phyloP scores from a whole-genome alignment of 345 rosid genomes.

The Melaleuca alternifolia region DNA sequence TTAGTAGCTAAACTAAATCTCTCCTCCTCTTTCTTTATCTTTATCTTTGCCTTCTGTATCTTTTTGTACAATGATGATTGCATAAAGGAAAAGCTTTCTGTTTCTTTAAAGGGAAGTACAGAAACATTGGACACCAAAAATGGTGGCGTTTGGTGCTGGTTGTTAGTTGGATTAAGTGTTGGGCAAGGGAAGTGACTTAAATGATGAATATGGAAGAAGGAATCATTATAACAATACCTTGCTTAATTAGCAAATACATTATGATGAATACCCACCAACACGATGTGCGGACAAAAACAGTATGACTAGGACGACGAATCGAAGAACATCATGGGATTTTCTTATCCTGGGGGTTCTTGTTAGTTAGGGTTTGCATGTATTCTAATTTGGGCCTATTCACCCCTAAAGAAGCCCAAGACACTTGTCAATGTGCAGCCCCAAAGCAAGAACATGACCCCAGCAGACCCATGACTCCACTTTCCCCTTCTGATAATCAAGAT shows the following conservation, averaged over 20 bases:
- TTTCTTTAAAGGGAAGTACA: conserved; percentile 44
- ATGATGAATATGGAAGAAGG: conserved; percentile 11
- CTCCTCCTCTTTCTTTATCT: background rate
- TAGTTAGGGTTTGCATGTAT: background rate
- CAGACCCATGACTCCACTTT: background rate
- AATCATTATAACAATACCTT: background rate
- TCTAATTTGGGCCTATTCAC: background rate
- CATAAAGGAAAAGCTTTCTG: conserved; percentile 20
- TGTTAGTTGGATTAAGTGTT: conserved; percentile 41
- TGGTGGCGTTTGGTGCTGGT: conserved; percentile 12
- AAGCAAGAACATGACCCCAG: background rate
- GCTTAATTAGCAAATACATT: conserved; percentile 2
- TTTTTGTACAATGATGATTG: conserved; percentile 10
- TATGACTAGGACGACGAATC: background rate
- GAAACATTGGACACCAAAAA: background rate
- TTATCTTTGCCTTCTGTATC: background rate
- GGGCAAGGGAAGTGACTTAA: conserved; percentile 24
- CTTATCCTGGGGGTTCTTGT: background rate
- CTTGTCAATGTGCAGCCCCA: background rate
- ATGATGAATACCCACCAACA: background rate
- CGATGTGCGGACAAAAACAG: background rate
- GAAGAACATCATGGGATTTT: background rate
- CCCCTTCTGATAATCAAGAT: background rate
- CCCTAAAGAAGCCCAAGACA: background rate
- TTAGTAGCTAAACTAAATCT: background rate